A percentile compares a stretch with the other conserved stretches of the same genome.
These are phyloP conservation scores for Paraphoma sp. DNA, from an alignment of 2,329 filamentous ascomycete species.

Conservation along the genomic window DNA sequence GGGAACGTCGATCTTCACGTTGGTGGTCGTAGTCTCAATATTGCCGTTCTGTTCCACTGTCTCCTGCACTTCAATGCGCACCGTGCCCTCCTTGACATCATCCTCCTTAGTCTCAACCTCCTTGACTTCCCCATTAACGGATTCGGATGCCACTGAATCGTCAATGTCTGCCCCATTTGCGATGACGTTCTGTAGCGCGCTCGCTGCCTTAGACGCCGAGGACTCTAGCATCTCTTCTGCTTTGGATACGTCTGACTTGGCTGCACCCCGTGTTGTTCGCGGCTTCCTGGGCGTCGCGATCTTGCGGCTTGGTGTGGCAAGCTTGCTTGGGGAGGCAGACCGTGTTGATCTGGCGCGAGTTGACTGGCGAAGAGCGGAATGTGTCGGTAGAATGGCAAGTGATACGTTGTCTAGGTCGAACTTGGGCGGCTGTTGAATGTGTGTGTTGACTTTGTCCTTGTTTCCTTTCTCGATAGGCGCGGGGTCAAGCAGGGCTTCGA, in stretches of 20 bases:
- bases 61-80: conserved; percentile 74
- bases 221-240: conserved; percentile 48
- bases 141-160: conserved; percentile 48
- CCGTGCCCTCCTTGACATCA: conserved; percentile 53
- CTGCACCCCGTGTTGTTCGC: conserved; percentile 53
- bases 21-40: conserved; percentile 72
- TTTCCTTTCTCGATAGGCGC: conserved; percentile 73
- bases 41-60: conserved; percentile 65
- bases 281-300: conserved; percentile 62
- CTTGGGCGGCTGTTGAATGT: conserved; percentile 80
- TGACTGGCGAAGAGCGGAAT: conserved; percentile 40
- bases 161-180: conserved; percentile 37
- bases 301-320: conserved; percentile 53
- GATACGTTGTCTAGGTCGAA: conserved; percentile 65
- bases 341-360: conserved; percentile 62
- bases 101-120: conserved; percentile 20
- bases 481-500: conserved; percentile 90
- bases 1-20: conserved; percentile 78
- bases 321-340: conserved; percentile 65
- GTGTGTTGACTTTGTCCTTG: conserved; percentile 71
- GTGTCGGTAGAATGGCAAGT: conserved; percentile 39
- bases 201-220: conserved; percentile 57
- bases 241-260: conserved; percentile 34
- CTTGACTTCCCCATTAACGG: conserved; percentile 53
- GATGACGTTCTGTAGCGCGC: conserved; percentile 46